Conservation (phyloP, 2,329 filamentous ascomycete species). For the Paecilomyces niveus region DNA sequence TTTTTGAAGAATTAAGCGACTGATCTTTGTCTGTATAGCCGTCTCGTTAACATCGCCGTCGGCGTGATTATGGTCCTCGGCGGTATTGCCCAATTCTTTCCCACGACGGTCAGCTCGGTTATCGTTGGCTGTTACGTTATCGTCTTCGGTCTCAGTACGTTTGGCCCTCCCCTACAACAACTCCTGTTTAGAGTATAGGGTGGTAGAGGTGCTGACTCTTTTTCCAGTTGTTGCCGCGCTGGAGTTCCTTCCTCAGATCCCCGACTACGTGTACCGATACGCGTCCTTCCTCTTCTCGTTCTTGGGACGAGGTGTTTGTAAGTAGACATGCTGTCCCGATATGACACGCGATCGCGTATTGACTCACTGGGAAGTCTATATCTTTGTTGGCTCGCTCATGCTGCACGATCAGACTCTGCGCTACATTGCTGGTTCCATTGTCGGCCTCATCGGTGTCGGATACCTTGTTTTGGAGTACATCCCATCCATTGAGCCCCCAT, state of each 20-base stretch:
- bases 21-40: constrained; percentile 49
- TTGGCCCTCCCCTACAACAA: background rate
- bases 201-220: constrained; percentile 1
- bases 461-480: constrained; percentile 73
- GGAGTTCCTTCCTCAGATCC: constrained; percentile 78
- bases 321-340: constrained; percentile 35
- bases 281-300: constrained; percentile 98
- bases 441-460: constrained; percentile 69
- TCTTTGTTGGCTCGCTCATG: constrained; percentile 85
- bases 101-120: constrained; percentile 49
- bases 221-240: constrained; percentile 59
- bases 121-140: constrained; percentile 84
- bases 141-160: constrained; percentile 76
- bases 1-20: constrained; percentile 15
- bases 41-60: constrained; percentile 86
- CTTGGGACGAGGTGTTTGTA: constrained; percentile 89
- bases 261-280: constrained; percentile 85
- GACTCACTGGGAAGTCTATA: constrained; percentile 65
- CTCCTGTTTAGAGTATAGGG: background rate
- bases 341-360: background rate
- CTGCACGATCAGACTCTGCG: constrained; percentile 61
- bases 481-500: constrained; percentile 70
- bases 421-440: constrained; percentile 68
- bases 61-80: constrained; percentile 83
- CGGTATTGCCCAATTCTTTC: constrained; percentile 51